Evolutionary conservation across 768 basidiomycete genomes (phyloP).

Genomic region (Tremella mesenterica): DNA sequence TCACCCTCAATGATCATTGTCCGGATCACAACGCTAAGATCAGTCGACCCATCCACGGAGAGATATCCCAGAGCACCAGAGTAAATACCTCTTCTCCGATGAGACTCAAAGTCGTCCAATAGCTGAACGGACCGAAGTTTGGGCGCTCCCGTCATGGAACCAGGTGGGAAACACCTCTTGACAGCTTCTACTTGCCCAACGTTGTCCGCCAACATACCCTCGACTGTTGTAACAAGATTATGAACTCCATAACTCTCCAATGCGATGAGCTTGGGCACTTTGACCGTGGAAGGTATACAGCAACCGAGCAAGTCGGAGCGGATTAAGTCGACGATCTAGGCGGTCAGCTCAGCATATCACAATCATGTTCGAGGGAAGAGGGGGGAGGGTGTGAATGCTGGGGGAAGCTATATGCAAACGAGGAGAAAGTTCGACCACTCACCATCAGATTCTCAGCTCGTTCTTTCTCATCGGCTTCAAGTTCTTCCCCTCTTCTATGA

Average conservation of each 20-base stretch:
- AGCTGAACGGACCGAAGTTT: slow-evolving; percentile 91
- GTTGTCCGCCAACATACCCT: slow-evolving; percentile 53
- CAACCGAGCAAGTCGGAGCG: slow-evolving; percentile 81
- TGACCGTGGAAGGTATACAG: slow-evolving; percentile 64
- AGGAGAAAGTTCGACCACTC: slow-evolving; percentile 1
- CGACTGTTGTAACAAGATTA: slow-evolving; percentile 89
- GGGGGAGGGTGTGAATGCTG: neutral
- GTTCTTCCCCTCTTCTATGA: slow-evolving; percentile 22
- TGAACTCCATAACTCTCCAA: slow-evolving; percentile 93
- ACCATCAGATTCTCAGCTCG: slow-evolving; percentile 92
- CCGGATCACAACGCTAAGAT: slow-evolving; percentile 90
- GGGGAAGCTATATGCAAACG: neutral
- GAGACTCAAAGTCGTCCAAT: slow-evolving; percentile 65
- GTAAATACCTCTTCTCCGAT: slow-evolving; percentile 62
- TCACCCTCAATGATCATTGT: slow-evolving; percentile 57
- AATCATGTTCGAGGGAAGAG: neutral
- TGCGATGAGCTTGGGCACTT: slow-evolving; percentile 71
- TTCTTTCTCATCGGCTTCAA: slow-evolving; percentile 58
- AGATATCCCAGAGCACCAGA: slow-evolving; percentile 92
- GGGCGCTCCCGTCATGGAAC: slow-evolving; percentile 91
- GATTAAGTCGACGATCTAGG: slow-evolving; percentile 79
- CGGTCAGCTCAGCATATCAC: neutral
- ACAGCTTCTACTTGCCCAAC: slow-evolving; percentile 68
- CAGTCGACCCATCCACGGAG: slow-evolving; percentile 75
- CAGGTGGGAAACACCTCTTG: slow-evolving; percentile 72